Conservation (phyloP, 2,329 filamentous ascomycete species). For the Neofusicoccum kwambonambiense region DNA sequence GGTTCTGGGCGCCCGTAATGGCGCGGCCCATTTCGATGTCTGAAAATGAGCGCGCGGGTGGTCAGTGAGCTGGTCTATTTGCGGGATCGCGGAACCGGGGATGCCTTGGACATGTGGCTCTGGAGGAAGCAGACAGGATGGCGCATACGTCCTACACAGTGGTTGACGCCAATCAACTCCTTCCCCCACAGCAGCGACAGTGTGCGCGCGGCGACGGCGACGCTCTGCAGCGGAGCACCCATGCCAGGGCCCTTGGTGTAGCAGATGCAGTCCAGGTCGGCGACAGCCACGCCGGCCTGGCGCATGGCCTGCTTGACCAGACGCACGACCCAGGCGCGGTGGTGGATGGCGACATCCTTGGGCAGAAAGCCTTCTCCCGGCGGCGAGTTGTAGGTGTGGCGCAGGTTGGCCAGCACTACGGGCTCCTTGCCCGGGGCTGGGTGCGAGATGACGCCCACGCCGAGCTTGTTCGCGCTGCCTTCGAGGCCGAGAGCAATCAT, state of each 20-base stretch:
- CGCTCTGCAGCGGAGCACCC: slow-evolving; percentile 86
- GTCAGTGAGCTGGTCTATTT: not conserved
- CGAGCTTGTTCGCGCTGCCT: slow-evolving; percentile 97
- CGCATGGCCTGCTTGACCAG: slow-evolving; percentile 78
- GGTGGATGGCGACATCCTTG: slow-evolving; percentile 92
- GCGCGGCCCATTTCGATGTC: slow-evolving; percentile 97
- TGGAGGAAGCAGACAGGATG: slow-evolving; percentile 2
- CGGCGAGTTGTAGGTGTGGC: slow-evolving; percentile 89
- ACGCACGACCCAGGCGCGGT: slow-evolving; percentile 78
- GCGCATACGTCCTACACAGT: slow-evolving; percentile 79
- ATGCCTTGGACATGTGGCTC: not conserved
- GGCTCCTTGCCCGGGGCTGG: slow-evolving; percentile 47
- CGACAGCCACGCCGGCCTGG: slow-evolving; percentile 54
- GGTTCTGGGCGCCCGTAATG: slow-evolving; percentile 87
- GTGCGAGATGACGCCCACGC: slow-evolving; percentile 88
- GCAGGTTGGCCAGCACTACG: slow-evolving; percentile 81
- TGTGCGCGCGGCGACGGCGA: slow-evolving; percentile 81
- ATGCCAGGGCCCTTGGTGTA: slow-evolving; percentile 96
- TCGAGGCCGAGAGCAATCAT: slow-evolving; percentile 76
- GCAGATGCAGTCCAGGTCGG: slow-evolving; percentile 85
- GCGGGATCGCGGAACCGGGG: not conserved
- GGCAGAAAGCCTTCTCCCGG: slow-evolving; percentile 93
- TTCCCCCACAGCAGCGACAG: slow-evolving; percentile 81
- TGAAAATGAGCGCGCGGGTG: slow-evolving; percentile 16
- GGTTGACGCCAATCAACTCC: slow-evolving; percentile 91